These are phyloP conservation scores for Penicillium sp. DNA, from an alignment of 2,329 filamentous ascomycete genomes.

Conservation along the genomic window DNA sequence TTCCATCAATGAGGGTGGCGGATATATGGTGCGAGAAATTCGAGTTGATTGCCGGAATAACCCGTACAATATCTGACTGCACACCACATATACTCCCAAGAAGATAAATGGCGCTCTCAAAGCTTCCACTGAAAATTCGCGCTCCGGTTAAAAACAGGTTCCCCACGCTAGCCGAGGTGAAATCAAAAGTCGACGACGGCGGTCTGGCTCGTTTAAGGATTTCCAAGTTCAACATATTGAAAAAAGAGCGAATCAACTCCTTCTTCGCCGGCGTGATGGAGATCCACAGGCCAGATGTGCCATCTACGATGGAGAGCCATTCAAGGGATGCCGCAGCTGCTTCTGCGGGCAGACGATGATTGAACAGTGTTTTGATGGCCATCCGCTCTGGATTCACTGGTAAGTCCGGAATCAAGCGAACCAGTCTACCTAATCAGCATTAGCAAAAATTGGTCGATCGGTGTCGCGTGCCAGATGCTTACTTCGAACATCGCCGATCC, in stretches of 20 bases:
- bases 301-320: slow-evolving; percentile 89
- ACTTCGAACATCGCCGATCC: slow-evolving; percentile 77
- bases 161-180: slow-evolving; percentile 72
- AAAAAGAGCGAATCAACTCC: slow-evolving; percentile 74
- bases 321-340: slow-evolving; percentile 66
- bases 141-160: slow-evolving; percentile 83
- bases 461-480: slow-evolving; percentile 26
- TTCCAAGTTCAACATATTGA: slow-evolving; percentile 75
- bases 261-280: slow-evolving; percentile 69
- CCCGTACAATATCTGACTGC: slow-evolving; percentile 67
- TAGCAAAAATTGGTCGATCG: neutral
- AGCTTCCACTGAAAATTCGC: slow-evolving; percentile 85
- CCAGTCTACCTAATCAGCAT: slow-evolving; percentile 70
- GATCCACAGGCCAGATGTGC: slow-evolving; percentile 73
- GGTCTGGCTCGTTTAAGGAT: slow-evolving; percentile 73
- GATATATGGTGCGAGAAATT: slow-evolving; percentile 96
- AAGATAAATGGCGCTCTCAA: slow-evolving; percentile 90
- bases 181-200: slow-evolving; percentile 72
- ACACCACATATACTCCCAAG: slow-evolving; percentile 85
- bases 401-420: slow-evolving; percentile 79
- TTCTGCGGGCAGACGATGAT: slow-evolving; percentile 72
- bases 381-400: slow-evolving; percentile 63
- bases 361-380: slow-evolving; percentile 82
- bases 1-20: slow-evolving; percentile 74
- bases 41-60: slow-evolving; percentile 88